Conservation (phyloP, 2,329 filamentous ascomycete genomes). For the Ophidiomyces ophidiicola region DNA sequence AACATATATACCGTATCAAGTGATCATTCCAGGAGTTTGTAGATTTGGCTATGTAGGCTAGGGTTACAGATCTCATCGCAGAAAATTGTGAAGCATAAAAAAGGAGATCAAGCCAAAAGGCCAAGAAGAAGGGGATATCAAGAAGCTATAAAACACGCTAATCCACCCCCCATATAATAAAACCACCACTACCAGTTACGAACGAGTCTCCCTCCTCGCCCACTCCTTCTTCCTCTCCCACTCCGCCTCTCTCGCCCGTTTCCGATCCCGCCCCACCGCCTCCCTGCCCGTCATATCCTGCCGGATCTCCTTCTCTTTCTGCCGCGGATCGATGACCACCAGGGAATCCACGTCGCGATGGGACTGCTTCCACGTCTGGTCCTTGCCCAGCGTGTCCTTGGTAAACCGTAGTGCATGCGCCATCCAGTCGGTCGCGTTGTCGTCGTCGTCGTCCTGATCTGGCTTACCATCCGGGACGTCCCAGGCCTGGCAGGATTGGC, state of each 20-base stretch:
- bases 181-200: neutral
- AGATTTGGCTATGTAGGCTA: too few species aligned
- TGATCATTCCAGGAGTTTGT: too few species aligned
- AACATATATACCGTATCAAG: too few species aligned
- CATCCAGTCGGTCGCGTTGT: conserved; percentile 60
- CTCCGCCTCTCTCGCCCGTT: conserved; percentile 26
- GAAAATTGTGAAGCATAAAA: too few species aligned
- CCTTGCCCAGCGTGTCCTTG: conserved; percentile 80
- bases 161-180: neutral
- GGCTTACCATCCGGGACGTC: conserved; percentile 35
- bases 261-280: conserved; percentile 38
- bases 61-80: too few species aligned
- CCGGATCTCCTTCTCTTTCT: conserved; percentile 62
- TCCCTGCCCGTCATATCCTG: conserved; percentile 65
- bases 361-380: conserved; percentile 78
- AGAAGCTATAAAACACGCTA: too few species aligned
- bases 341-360: conserved; percentile 61
- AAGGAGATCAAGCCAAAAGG: too few species aligned
- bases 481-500: conserved; percentile 82
- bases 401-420: conserved; percentile 72
- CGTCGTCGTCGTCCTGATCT: conserved; percentile 37
- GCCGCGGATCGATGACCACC: conserved; percentile 82
- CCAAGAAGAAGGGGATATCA: too few species aligned
- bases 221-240: conserved; percentile 25
- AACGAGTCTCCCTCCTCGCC: conserved; percentile 26